A percentile compares a stretch with the other conserved stretches of the same genome.
phyloP scores from a whole-genome alignment of 495 filamentous ascomycete genomes.

The Sabuloglossum arenarium region DNA sequence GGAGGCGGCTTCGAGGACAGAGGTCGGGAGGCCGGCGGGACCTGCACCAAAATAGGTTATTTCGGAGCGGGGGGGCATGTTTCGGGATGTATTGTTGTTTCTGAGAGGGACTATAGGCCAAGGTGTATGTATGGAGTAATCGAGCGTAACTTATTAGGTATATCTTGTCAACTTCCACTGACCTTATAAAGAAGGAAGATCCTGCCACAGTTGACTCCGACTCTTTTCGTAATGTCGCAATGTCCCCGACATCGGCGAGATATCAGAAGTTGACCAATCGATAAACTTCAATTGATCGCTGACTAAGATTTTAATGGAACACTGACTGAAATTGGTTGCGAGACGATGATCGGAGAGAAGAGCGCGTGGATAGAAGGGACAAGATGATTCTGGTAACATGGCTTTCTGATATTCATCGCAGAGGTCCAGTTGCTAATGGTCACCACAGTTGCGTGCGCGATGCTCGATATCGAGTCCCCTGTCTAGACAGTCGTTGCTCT shows the following conservation, averaged over 20 bases:
- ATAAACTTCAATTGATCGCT: too few relatives aligned
- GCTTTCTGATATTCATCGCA: not conserved
- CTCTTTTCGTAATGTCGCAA: not conserved
- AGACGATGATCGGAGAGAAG: too few relatives aligned
- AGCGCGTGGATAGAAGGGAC: not conserved
- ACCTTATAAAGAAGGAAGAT: not conserved
- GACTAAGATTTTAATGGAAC: too few relatives aligned
- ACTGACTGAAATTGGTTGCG: too few relatives aligned
- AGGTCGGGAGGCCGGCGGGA: conserved; percentile 60
- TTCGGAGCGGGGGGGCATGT: conserved; percentile 37
- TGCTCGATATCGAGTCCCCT: not conserved
- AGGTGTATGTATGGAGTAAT: not conserved
- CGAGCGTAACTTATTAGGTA: not conserved
- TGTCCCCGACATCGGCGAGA: not conserved
- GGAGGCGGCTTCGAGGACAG: conserved; percentile 52
- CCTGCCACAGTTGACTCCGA: not conserved
- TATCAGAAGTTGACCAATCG: too few relatives aligned
- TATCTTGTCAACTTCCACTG: not conserved
- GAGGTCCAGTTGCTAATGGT: not conserved
- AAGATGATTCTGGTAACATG: not conserved
- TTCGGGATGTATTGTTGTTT: not conserved
- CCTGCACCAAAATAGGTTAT: conserved; percentile 72
- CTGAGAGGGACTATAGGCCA: not conserved
- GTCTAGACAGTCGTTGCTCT: not conserved
- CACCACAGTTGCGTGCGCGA: not conserved